Conservation (phyloP, 164 flowering plant genomes). For the Cinnamomum chago region DNA sequence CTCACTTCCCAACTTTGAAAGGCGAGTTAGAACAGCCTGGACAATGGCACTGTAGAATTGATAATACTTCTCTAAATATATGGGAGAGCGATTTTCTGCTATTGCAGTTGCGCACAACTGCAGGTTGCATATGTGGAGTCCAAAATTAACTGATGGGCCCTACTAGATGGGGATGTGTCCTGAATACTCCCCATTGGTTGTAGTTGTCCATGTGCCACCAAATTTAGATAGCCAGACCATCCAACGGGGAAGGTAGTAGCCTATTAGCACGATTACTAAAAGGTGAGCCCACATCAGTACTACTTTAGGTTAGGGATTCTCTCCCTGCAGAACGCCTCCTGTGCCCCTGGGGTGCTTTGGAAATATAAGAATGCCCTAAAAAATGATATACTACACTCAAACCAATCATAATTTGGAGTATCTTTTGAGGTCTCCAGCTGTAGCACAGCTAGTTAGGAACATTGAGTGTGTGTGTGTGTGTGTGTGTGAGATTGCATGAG, state of each 20-base stretch:
- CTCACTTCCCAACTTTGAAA: conserved; percentile 56
- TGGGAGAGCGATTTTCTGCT: too few relatives aligned
- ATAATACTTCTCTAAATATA: not conserved
- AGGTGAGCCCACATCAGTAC: not conserved
- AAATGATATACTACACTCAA: not conserved
- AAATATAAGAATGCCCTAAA: not conserved
- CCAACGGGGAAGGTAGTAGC: too few relatives aligned
- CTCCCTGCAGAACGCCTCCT: not conserved
- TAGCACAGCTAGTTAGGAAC: too few relatives aligned
- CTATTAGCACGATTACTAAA: not conserved
- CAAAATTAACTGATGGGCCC: not conserved
- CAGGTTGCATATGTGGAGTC: not conserved
- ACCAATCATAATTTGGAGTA: conserved; percentile 10
- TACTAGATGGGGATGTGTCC: too few relatives aligned
- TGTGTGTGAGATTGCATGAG: too few relatives aligned
- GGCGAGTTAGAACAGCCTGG: conserved; percentile 69
- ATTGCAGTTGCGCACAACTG: too few relatives aligned
- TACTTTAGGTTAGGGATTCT: not conserved
- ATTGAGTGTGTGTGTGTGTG: too few relatives aligned
- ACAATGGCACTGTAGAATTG: conserved; percentile 3
- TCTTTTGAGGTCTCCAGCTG: conserved; percentile 29
- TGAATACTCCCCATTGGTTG: too few relatives aligned
- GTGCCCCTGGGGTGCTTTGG: not conserved
- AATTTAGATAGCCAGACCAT: too few relatives aligned
- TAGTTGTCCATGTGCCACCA: too few relatives aligned